Evolutionary conservation across 179 eudicot genomes (phyloP).

Genomic region (Gypsophila paniculata): DNA sequence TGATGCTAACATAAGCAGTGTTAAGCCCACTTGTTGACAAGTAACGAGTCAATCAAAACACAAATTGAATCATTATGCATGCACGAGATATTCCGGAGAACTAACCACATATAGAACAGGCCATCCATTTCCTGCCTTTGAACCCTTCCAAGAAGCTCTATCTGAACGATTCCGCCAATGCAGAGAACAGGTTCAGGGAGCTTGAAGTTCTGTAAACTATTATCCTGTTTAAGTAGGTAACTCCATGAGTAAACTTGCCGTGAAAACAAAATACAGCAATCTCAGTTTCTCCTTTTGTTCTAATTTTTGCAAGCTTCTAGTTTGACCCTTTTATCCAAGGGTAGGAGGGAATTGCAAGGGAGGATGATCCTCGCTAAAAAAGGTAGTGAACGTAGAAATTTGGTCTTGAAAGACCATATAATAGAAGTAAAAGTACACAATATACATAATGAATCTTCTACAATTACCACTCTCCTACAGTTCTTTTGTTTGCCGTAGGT

Average conservation of each 20-base stretch:
- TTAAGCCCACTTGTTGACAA: conserved; percentile 4
- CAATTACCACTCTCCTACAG: background rate
- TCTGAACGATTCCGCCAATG: conserved; percentile 72
- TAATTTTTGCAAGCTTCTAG: background rate
- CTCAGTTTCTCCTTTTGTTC: background rate
- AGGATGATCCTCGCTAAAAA: background rate
- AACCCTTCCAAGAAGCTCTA: conserved; percentile 79
- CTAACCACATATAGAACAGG: conserved; percentile 74
- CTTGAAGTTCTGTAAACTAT: conserved; percentile 57
- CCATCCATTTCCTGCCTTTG: conserved; percentile 76
- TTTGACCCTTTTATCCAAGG: background rate
- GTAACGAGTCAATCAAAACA: background rate
- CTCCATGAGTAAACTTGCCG: conserved; percentile 1
- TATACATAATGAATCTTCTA: background rate
- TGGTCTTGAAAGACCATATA: background rate
- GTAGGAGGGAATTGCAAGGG: background rate
- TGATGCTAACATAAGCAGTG: background rate
- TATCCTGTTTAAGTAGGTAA: conserved; percentile 45
- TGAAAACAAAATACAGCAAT: conserved; percentile 5
- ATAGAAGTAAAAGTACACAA: background rate
- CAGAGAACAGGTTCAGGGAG: conserved; percentile 77
- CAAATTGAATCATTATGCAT: background rate
- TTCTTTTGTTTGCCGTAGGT: background rate
- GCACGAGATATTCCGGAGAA: conserved; percentile 14
- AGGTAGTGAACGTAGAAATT: background rate